A percentile compares a stretch with the other conserved stretches of the same genome.
Conservation (phyloP, 2,329 filamentous ascomycete species). For the Colletotrichum sublineola region DNA sequence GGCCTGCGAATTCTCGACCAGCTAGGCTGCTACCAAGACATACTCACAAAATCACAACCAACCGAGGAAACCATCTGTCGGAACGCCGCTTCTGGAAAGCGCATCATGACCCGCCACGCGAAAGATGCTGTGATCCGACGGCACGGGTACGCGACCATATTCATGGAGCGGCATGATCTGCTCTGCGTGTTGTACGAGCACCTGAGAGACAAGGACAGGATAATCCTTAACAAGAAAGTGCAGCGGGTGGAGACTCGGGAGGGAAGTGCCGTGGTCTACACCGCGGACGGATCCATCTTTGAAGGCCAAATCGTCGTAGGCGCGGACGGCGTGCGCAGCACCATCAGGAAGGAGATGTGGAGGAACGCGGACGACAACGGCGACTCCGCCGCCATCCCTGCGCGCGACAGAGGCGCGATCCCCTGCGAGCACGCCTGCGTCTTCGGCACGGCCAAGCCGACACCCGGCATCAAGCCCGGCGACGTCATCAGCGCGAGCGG, state of each 20-base stretch:
- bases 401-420: slow-evolving; percentile 18
- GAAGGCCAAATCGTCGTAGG: slow-evolving; percentile 54
- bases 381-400: slow-evolving; percentile 32
- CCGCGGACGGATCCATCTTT: slow-evolving; percentile 48
- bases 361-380: slow-evolving; percentile 31
- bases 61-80: slow-evolving; percentile 14
- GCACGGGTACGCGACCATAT: slow-evolving; percentile 49
- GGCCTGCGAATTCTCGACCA: slow-evolving; percentile 64
- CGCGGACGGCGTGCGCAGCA: slow-evolving; percentile 58
- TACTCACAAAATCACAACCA: slow-evolving; percentile 15
- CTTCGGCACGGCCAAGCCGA: slow-evolving; percentile 35
- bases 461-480: slow-evolving; percentile 12
- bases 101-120: slow-evolving; percentile 28
- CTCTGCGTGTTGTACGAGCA: slow-evolving; percentile 52
- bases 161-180: slow-evolving; percentile 54
- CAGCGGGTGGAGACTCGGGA: slow-evolving; percentile 27
- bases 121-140: slow-evolving; percentile 28
- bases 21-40: slow-evolving; percentile 54
- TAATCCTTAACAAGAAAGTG: slow-evolving; percentile 43
- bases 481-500: slow-evolving; percentile 31
- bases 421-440: slow-evolving; percentile 38
- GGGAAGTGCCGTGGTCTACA: slow-evolving; percentile 48
- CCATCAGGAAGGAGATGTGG: slow-evolving; percentile 50
- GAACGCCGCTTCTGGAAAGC: slow-evolving; percentile 23
- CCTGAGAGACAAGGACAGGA: slow-evolving; percentile 47